Evolutionary conservation across 2,329 filamentous ascomycete species (phyloP).

Genomic region (Colletotrichum tropicicola): DNA sequence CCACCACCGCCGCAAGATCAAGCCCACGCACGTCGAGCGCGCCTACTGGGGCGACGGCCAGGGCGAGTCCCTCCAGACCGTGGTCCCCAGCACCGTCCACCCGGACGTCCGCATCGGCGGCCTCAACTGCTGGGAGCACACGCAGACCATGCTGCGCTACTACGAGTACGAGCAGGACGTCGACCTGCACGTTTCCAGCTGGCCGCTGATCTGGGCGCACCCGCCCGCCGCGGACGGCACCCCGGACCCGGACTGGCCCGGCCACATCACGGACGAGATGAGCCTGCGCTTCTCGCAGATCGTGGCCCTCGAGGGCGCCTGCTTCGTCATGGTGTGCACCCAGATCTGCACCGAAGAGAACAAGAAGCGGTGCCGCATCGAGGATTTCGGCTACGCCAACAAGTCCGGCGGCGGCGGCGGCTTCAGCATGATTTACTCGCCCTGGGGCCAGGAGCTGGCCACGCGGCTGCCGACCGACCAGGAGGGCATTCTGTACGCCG

Average conservation of each 20-base stretch:
- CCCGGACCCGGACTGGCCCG: conserved; percentile 44
- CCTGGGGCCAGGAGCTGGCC: conserved; percentile 38
- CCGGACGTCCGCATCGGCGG: conserved; percentile 59
- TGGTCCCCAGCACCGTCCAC: conserved; percentile 50
- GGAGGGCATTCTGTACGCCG: conserved; percentile 47
- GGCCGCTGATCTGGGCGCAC: conserved; percentile 40
- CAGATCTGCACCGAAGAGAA: conserved; percentile 51
- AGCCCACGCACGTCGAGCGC: conserved; percentile 58
- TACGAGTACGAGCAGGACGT: conserved; percentile 39
- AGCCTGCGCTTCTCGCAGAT: conserved; percentile 48
- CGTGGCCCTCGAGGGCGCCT: conserved; percentile 54
- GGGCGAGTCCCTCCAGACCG: conserved; percentile 63
- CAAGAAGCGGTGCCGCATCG: conserved; percentile 32
- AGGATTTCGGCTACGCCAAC: conserved; percentile 27
- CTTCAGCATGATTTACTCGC: conserved; percentile 42
- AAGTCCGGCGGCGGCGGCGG: conserved; percentile 34
- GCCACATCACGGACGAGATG: conserved; percentile 45
- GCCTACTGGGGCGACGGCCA: conserved; percentile 63
- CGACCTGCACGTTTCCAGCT: conserved; percentile 40
- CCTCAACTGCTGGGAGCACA: conserved; percentile 66
- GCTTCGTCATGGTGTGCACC: conserved; percentile 50
- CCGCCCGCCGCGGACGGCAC: conserved; percentile 34
- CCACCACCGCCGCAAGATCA: conserved; percentile 59
- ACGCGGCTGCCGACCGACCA: conserved; percentile 36
- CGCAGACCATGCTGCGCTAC: conserved; percentile 28